Percentiles rank a stretch among this genome's conserved stretches.
Evolutionary conservation across 352 stramenopile genomes (phyloP).

Genomic region (Aphanomyces stellatus): DNA sequence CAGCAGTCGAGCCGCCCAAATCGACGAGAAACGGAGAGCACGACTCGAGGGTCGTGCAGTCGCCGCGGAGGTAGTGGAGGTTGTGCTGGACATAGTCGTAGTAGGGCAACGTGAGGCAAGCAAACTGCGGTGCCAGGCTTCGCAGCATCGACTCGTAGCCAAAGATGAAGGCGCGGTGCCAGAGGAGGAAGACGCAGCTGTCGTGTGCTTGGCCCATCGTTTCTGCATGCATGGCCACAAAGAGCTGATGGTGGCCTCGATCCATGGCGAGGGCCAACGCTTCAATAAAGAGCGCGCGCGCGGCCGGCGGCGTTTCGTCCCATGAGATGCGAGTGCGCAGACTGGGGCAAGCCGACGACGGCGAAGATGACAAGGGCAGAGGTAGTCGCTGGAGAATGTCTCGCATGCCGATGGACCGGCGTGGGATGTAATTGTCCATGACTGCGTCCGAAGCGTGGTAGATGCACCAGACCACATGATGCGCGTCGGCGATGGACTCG

Average conservation of each 20-base stretch:
- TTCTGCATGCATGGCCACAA: conserved; percentile 21
- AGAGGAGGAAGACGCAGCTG: conserved; percentile 21
- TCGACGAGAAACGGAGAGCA: background rate
- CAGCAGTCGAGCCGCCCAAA: background rate
- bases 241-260: conserved; percentile 17
- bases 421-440: background rate
- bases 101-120: conserved; percentile 23
- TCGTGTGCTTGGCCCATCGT: conserved; percentile 19
- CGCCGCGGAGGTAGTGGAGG: background rate
- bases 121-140: background rate
- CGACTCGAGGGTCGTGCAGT: conserved; percentile 1
- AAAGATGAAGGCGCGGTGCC: conserved; percentile 21
- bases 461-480: background rate
- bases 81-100: conserved; percentile 17
- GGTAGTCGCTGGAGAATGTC: background rate
- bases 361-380: background rate
- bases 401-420: background rate
- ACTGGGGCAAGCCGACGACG: background rate
- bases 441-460: background rate
- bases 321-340: conserved; percentile 18
- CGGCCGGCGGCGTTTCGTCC: background rate
- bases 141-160: conserved; percentile 25
- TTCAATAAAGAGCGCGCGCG: conserved; percentile 17
- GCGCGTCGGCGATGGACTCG: no score
- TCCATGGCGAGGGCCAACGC: conserved; percentile 14